Conservation (phyloP, 768 basidiomycete species). For the Mycena venus region DNA sequence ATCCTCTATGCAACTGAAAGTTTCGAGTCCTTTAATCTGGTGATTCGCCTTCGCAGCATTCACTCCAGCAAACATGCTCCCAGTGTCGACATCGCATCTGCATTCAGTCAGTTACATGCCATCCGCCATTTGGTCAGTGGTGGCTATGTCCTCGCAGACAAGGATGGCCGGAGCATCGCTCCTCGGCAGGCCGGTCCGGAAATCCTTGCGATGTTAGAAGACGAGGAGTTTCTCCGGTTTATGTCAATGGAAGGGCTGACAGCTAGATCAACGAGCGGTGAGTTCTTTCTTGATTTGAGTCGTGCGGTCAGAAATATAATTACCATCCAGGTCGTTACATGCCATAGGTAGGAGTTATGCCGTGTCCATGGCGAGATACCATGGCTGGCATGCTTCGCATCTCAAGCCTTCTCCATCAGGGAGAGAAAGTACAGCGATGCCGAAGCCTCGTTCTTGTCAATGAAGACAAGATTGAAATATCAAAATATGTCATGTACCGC, state of each 20-base stretch:
- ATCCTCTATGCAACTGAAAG: constrained; percentile 59
- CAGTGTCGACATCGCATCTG: constrained; percentile 37
- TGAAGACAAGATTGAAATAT: not conserved
- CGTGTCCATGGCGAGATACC: not conserved
- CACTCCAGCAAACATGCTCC: constrained; percentile 44
- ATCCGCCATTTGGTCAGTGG: constrained; percentile 21
- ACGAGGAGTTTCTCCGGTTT: not conserved
- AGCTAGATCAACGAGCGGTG: not conserved
- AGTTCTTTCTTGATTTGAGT: not conserved
- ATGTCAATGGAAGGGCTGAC: not conserved
- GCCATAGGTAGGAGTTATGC: not conserved
- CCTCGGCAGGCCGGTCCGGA: not conserved
- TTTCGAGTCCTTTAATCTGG: constrained; percentile 46
- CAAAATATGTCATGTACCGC: not conserved
- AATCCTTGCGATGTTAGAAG: not conserved
- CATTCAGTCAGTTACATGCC: constrained; percentile 8
- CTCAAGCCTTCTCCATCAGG: not conserved
- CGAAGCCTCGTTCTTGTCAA: not conserved
- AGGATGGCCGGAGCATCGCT: not conserved
- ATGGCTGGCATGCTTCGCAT: not conserved
- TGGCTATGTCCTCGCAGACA: constrained; percentile 17
- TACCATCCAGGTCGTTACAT: not conserved
- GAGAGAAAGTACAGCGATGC: not conserved
- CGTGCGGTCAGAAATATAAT: not conserved
- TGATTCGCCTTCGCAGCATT: constrained; percentile 37